A percentile compares a stretch with the other conserved stretches of the same genome.
These are phyloP conservation scores for Cryptococcus amylolentus DNA, from an alignment of 1,284 basidiomycete genomes.

Conservation along the genomic window DNA sequence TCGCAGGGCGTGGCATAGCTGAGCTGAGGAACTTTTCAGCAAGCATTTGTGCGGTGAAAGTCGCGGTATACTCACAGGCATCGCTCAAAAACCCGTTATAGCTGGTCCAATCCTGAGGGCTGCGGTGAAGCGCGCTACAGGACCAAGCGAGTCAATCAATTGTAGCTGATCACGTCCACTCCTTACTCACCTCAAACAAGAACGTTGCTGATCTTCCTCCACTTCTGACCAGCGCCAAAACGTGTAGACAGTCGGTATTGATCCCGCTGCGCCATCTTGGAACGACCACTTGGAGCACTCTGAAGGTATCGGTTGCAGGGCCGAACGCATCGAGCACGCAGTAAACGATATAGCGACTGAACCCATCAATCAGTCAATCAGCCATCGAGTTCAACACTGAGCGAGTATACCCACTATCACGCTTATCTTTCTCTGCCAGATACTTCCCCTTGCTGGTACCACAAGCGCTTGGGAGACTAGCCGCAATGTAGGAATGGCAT, in stretches of 20 bases:
- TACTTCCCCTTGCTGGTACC: background rate
- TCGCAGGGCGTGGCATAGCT: slow-evolving; percentile 37
- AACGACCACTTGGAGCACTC: slow-evolving; percentile 38
- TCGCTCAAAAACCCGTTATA: slow-evolving; percentile 46
- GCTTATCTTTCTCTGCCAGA: slow-evolving; percentile 7
- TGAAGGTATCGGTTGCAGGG: slow-evolving; percentile 29
- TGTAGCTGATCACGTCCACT: background rate
- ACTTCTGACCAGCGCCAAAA: background rate
- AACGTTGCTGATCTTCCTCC: background rate
- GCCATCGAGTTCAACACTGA: background rate
- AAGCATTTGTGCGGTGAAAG: background rate
- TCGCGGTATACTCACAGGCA: slow-evolving; percentile 29
- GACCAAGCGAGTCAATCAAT: background rate
- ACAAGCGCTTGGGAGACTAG: slow-evolving; percentile 1
- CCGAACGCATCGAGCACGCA: slow-evolving; percentile 43
- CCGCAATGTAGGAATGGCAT: slow-evolving; percentile 14
- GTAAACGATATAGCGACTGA: slow-evolving; percentile 45
- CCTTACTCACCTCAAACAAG: slow-evolving; percentile 31
- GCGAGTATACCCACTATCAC: slow-evolving; percentile 2
- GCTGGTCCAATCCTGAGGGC: slow-evolving; percentile 48
- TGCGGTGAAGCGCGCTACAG: slow-evolving; percentile 44
- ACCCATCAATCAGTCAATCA: background rate
- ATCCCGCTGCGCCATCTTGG: background rate
- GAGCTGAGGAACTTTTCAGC: slow-evolving; percentile 19
- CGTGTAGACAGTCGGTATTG: background rate